Percentiles rank a stretch among this genome's conserved stretches.
Conservation (phyloP, 257 asterid species). For the Craterostigma plantagineum region DNA sequence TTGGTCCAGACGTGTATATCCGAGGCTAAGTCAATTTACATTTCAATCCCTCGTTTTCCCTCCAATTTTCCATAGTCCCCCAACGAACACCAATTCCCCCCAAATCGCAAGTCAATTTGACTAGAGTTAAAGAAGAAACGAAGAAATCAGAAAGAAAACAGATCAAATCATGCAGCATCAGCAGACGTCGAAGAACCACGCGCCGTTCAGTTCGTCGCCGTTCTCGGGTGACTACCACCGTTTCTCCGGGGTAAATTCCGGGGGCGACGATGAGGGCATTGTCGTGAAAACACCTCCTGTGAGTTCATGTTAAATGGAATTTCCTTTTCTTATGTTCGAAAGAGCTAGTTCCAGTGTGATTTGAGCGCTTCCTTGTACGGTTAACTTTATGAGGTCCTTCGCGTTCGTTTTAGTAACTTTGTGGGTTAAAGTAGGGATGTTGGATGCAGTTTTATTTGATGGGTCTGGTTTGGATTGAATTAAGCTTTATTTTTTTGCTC, state of each 20-base stretch:
- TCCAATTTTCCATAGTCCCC: too few species aligned
- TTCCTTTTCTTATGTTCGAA: conserved; percentile 3
- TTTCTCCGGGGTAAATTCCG: conserved; percentile 33
- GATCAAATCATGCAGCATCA: conserved; percentile 1
- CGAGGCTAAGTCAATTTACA: too few species aligned
- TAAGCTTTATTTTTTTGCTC: too few species aligned
- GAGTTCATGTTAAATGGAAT: conserved; percentile 12
- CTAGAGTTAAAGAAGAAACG: too few species aligned
- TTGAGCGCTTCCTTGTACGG: conserved; percentile 2
- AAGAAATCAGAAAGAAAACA: neutral
- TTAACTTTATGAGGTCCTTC: too few species aligned
- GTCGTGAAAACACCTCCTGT: conserved; percentile 60
- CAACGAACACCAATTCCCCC: too few species aligned
- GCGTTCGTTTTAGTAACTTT: too few species aligned
- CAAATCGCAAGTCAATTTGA: too few species aligned
- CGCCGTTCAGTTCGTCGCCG: neutral
- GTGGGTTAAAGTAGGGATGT: too few species aligned
- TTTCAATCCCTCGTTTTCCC: too few species aligned
- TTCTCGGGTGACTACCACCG: conserved; percentile 37
- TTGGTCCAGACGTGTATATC: too few species aligned
- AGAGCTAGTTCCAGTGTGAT: conserved; percentile 5
- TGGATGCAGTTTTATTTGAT: neutral
- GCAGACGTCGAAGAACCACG: conserved; percentile 2
- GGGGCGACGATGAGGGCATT: conserved; percentile 36
- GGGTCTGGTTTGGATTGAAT: too few species aligned